Conservation (phyloP, 2,329 filamentous ascomycete species). For the Orbilia oligospora region DNA sequence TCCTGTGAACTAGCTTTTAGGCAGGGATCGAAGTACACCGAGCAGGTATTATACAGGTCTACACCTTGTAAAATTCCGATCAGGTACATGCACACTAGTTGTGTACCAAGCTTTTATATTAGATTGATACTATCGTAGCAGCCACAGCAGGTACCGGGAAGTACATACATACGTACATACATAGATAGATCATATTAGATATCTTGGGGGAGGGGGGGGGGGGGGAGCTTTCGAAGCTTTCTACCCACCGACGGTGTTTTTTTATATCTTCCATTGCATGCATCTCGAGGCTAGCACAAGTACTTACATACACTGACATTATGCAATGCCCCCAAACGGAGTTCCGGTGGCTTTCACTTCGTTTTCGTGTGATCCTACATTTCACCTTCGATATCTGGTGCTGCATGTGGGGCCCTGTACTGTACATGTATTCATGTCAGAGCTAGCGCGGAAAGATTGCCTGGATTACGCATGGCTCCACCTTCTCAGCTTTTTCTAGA, state of each 20-base stretch:
- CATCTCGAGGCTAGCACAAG: too few species aligned
- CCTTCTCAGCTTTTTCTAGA: slow-evolving; percentile 48
- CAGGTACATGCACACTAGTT: slow-evolving; percentile 40
- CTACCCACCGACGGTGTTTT: slow-evolving; percentile 14
- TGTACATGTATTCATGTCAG: slow-evolving; percentile 35
- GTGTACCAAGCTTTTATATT: slow-evolving; percentile 55
- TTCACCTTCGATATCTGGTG: slow-evolving; percentile 30
- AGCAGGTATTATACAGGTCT: slow-evolving; percentile 27
- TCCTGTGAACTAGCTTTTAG: slow-evolving; percentile 41
- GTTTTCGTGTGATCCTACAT: slow-evolving; percentile 23
- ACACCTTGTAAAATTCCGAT: slow-evolving; percentile 58
- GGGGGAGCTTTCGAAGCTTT: slow-evolving; percentile 8
- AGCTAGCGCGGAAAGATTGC: slow-evolving; percentile 53
- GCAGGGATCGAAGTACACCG: slow-evolving; percentile 33
- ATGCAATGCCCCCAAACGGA: slow-evolving; percentile 21
- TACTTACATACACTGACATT: not conserved
- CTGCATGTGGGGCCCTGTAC: slow-evolving; percentile 30
- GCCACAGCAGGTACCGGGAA: slow-evolving; percentile 12
- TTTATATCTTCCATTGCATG: slow-evolving; percentile 25
- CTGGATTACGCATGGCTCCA: slow-evolving; percentile 56
- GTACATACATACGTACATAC: not conserved
- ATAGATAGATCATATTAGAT: too few species aligned
- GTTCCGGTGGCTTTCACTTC: slow-evolving; percentile 5
- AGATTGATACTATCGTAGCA: slow-evolving; percentile 26
- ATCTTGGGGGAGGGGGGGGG: too few species aligned